phyloP scores from a whole-genome alignment of 1,139 yeast genomes.

The Magnusiomyces suaveolens region DNA sequence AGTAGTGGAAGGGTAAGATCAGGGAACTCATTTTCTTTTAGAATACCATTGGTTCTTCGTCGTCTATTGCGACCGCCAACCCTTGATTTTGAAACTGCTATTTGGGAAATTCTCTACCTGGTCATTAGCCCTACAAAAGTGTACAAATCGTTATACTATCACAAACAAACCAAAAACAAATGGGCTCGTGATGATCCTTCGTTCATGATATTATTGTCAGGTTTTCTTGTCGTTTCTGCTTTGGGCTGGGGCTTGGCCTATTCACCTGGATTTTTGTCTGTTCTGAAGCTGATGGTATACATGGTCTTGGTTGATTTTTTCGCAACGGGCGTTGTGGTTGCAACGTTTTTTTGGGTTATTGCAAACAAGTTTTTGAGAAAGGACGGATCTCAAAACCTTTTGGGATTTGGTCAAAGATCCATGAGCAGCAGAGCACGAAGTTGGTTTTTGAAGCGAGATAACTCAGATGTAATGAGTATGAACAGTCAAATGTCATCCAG shows the following conservation, averaged over 20 bases:
- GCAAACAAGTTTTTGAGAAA: slow-evolving; percentile 51
- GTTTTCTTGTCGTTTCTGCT: slow-evolving; percentile 61
- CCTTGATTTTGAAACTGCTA: slow-evolving; percentile 82
- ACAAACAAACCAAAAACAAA: slow-evolving; percentile 55
- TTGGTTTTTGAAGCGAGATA: background rate
- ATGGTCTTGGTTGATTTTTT: slow-evolving; percentile 84
- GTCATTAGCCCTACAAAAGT: slow-evolving; percentile 71
- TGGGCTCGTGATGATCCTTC: slow-evolving; percentile 93
- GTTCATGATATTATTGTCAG: slow-evolving; percentile 60
- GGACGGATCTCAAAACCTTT: slow-evolving; percentile 19
- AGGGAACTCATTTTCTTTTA: background rate
- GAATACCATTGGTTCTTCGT: slow-evolving; percentile 21
- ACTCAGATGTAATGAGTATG: background rate
- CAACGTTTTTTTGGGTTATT: slow-evolving; percentile 65
- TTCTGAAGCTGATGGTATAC: slow-evolving; percentile 55
- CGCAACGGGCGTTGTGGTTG: slow-evolving; percentile 55
- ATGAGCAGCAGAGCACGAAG: background rate
- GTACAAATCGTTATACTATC: slow-evolving; percentile 72
- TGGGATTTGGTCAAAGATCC: slow-evolving; percentile 30
- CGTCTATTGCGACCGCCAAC: slow-evolving; percentile 66
- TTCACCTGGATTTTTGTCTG: slow-evolving; percentile 51
- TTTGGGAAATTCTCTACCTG: slow-evolving; percentile 78
- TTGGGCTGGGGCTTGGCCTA: slow-evolving; percentile 87
- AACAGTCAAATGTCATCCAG: background rate
- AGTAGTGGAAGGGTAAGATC: background rate